Percentiles rank a stretch among this genome's conserved stretches.
These are phyloP conservation scores for Xerocomellus chrysenteron DNA, from an alignment of 768 basidiomycete species.

Conservation along the genomic window DNA sequence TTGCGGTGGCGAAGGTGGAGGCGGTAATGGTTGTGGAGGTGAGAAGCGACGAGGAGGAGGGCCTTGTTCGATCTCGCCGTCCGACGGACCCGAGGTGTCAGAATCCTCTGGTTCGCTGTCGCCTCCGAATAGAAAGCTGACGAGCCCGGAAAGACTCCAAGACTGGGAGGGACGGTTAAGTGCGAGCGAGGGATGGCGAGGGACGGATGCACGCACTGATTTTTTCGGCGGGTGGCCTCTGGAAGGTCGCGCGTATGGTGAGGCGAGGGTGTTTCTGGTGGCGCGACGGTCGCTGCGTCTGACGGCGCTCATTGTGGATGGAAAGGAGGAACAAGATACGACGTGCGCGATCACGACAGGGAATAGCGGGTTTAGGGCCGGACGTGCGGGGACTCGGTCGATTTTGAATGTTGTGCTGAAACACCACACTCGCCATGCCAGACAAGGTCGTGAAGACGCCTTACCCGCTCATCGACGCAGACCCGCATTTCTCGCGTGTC, in stretches of 20 bases:
- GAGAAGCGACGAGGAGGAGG: slow-evolving; percentile 26
- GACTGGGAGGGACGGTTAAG: slow-evolving; percentile 27
- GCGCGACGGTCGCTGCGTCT: slow-evolving; percentile 45
- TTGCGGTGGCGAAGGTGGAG: slow-evolving; percentile 21
- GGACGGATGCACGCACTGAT: slow-evolving; percentile 39
- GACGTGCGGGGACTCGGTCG: slow-evolving; percentile 13
- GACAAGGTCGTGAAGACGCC: slow-evolving; percentile 58
- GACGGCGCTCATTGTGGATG: slow-evolving; percentile 53
- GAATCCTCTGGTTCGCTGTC: slow-evolving; percentile 22
- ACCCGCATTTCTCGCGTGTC: slow-evolving; percentile 87
- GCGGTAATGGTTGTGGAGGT: slow-evolving; percentile 22
- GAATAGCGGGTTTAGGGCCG: slow-evolving; percentile 33
- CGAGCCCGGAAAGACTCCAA: slow-evolving; percentile 53
- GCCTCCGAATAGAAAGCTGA: slow-evolving; percentile 43
- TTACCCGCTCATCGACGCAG: slow-evolving; percentile 90
- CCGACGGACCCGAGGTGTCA: slow-evolving; percentile 18
- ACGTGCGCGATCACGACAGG: slow-evolving; percentile 22
- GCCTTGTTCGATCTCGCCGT: slow-evolving; percentile 30
- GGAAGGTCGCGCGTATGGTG: slow-evolving; percentile 54
- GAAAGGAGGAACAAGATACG: slow-evolving; percentile 16
- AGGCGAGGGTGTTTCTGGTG: slow-evolving; percentile 39
- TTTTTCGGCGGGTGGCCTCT: slow-evolving; percentile 38
- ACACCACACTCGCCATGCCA: slow-evolving; percentile 29
- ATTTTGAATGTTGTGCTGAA: slow-evolving; percentile 1
- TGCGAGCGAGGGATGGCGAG: not conserved